Base-by-base conservation (phyloP, 31 red algal species). In the Endocladia muricata region DNA sequence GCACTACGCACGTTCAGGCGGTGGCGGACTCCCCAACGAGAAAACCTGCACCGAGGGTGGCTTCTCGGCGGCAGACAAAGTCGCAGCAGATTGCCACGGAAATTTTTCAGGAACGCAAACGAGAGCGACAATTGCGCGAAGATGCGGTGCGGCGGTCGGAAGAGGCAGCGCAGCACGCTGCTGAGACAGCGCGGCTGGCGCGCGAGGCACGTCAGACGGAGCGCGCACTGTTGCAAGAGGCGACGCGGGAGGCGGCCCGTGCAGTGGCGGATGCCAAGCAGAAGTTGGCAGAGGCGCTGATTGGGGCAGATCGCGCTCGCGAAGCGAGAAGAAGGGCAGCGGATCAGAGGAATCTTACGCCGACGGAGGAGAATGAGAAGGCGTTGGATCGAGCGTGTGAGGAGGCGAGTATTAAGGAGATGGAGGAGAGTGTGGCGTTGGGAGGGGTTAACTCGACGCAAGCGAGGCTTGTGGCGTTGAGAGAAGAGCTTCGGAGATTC, bases 371-470 rank as follows among this genome's bases (percentile, higher is more conserved):
- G 19, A 67, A 67, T 67, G 61, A 67, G 23, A 23, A 33, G 25
- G 26, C 39, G 25, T 37, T 67, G 28, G 61, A 67, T 67, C 30
- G 39, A 34, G 61, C 61, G n/a, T 67, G 61, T 33, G n/a, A 36
- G 61, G 61, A 67, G 61, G 32, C 61, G 61, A 34, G 32, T 3
- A 29, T 26, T 9, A 21, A 36, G 33, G 61, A 67, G 25, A 67
- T 67, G 61, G 61, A 8, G 9, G 61, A 67, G 33, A 26, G 39
- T 26, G 39, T 29, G 61, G 61, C 61, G 4, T 35, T 67, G 6
- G 33, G 39, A 21, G 61, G 39, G 23, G 61, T 67, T 23, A 67
- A 67, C 61, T 26, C 61, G 9, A 17, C 61, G 61, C 61, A 67
- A 15, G 61, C 61, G 5, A 67, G 61, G 61, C 39, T 23, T 26